phyloP scores from a whole-genome alignment of 208 protist genomes.

The Leishmania guyanensis region DNA sequence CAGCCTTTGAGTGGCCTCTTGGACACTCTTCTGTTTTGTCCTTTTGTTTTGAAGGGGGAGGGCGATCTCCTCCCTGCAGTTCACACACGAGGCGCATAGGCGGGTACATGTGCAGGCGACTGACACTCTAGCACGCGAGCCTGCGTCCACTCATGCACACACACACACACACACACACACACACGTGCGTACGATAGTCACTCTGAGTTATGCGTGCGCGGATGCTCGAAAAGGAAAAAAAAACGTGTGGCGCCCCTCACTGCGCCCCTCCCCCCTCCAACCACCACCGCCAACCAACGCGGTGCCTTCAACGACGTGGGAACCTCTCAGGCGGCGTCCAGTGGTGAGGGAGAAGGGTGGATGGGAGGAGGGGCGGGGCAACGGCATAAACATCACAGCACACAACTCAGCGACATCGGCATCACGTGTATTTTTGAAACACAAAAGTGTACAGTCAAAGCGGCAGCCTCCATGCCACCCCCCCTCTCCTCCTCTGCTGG shows the following conservation, averaged over 20 bases:
- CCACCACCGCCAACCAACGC: not conserved
- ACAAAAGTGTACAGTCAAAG: not conserved
- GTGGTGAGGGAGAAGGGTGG: not conserved
- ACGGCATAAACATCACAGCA: not conserved
- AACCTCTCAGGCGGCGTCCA: not conserved
- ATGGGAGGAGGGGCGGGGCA: not conserved
- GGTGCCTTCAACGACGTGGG: not conserved
- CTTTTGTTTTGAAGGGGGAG: not conserved
- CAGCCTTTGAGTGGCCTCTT: not conserved
- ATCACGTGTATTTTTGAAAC: not conserved
- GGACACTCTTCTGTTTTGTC: too few species aligned
- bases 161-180: not conserved
- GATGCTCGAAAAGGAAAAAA: not conserved
- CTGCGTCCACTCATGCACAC: not conserved
- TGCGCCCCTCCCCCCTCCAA: not conserved
- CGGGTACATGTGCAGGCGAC: not conserved
- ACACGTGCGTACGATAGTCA: too few species aligned
- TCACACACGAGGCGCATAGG: not conserved
- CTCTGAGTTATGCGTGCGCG: not conserved
- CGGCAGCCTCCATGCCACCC: not conserved
- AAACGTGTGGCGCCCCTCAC: not conserved
- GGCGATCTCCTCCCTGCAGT: not conserved
- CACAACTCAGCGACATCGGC: not conserved
- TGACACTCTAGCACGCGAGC: not conserved
- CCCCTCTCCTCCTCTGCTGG: too few species aligned